Percentiles rank a stretch among this genome's conserved stretches.
These are phyloP conservation scores for Colletotrichum echinochloae DNA, from an alignment of 2,329 filamentous ascomycete genomes.

Conservation along the genomic window DNA sequence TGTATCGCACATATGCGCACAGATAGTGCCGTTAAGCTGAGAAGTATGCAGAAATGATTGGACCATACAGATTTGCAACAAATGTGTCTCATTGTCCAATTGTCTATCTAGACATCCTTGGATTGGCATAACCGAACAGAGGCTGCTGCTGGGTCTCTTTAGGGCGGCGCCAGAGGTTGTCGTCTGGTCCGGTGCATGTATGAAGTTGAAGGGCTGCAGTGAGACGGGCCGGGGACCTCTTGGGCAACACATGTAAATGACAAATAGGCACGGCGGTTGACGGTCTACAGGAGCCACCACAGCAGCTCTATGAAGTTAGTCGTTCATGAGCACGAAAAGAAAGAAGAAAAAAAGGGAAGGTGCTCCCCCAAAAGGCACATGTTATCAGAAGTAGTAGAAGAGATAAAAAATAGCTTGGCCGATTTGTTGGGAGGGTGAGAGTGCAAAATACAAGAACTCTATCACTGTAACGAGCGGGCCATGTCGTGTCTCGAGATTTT, in stretches of 20 bases:
- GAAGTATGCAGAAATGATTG: neutral
- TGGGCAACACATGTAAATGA: neutral
- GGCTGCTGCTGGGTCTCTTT: neutral
- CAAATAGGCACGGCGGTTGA: neutral
- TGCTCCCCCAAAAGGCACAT: neutral
- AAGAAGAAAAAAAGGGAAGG: too few species aligned
- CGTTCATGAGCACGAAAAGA: neutral
- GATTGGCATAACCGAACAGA: neutral
- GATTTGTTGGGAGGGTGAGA: too few species aligned
- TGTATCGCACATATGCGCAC: neutral
- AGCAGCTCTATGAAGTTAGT: neutral
- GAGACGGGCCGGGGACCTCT: neutral
- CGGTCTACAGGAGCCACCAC: neutral
- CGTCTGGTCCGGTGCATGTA: too few species aligned
- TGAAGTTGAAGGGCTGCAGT: neutral
- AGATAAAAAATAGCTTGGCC: neutral
- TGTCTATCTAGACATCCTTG: slow-evolving; percentile 3
- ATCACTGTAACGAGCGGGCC: neutral
- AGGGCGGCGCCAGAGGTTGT: neutral
- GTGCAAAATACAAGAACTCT: neutral
- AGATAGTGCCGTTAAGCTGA: neutral
- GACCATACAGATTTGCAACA: slow-evolving; percentile 20
- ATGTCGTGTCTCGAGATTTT: neutral
- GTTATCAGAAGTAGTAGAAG: neutral
- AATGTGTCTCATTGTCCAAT: slow-evolving; percentile 31